Evolutionary conservation across 2,329 filamentous ascomycete genomes (phyloP).

Genomic region (Aspergillus pseudoglaucus): DNA sequence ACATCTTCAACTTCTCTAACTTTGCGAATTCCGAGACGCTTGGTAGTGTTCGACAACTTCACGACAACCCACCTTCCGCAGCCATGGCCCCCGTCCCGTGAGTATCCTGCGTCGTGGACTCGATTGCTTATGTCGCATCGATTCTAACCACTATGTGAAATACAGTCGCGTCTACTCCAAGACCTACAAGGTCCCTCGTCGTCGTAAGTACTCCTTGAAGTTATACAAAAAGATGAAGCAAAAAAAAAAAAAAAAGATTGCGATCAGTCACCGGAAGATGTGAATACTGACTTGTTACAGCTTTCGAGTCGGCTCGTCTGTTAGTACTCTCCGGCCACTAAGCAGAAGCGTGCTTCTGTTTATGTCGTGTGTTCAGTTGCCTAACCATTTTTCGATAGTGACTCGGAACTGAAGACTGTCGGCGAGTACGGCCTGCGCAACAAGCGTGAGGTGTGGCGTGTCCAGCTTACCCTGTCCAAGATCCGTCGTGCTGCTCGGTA

Average conservation of each 20-base stretch:
- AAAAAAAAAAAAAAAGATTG: constrained; percentile 1
- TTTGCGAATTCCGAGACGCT: constrained; percentile 17
- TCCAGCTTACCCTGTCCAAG: constrained; percentile 99
- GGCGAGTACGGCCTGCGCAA: constrained; percentile 99
- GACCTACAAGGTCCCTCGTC: constrained; percentile 98
- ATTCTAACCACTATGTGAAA: constrained; percentile 21
- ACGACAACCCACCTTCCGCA: constrained; percentile 35
- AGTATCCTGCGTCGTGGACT: constrained; percentile 21
- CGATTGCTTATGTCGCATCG: constrained; percentile 25
- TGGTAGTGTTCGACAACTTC: constrained; percentile 27
- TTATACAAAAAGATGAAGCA: not conserved
- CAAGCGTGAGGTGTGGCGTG: constrained; percentile 99
- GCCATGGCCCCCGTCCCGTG: constrained; percentile 38
- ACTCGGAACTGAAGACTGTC: constrained; percentile 99
- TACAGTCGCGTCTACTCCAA: constrained; percentile 76
- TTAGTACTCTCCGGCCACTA: constrained; percentile 94
- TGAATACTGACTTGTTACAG: constrained; percentile 39
- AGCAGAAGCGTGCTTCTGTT: constrained; percentile 95
- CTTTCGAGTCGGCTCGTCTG: constrained; percentile 99
- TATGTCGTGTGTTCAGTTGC: constrained; percentile 72
- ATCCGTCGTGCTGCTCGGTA: constrained; percentile 99
- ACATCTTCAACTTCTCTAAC: constrained; percentile 13
- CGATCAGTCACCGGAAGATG: constrained; percentile 2
- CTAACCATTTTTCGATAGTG: constrained; percentile 70
- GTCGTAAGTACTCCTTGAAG: constrained; percentile 50